Percentiles rank a stretch among this genome's conserved stretches.
These are phyloP conservation scores for Rhynchospora tenuis DNA, from an alignment of 176 grass and related monocot species.

Conservation along the genomic window DNA sequence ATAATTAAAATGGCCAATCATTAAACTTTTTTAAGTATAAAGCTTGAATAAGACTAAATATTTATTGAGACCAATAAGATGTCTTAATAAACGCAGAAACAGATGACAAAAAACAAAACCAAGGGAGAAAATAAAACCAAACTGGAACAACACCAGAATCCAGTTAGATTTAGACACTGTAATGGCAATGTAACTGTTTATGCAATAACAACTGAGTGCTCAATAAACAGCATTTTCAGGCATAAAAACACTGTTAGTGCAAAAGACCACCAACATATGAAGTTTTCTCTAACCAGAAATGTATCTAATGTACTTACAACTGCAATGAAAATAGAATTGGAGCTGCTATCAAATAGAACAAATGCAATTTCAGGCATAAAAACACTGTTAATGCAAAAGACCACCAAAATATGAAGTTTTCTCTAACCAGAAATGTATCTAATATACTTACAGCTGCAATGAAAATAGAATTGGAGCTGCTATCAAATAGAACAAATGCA, in stretches of 20 bases:
- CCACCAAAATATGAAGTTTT: neutral
- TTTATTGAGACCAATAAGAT: neutral
- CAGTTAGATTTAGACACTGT: neutral
- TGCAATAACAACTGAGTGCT: neutral
- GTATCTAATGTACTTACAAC: conserved; percentile 29
- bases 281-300: too few species aligned
- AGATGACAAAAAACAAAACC: too few species aligned
- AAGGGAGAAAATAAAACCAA: neutral
- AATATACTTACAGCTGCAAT: conserved; percentile 56
- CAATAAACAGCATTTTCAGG: neutral
- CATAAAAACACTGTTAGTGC: neutral
- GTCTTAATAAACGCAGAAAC: neutral
- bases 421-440: neutral
- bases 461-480: conserved; percentile 54
- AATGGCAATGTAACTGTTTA: neutral
- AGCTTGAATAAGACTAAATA: neutral
- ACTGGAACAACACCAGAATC: neutral
- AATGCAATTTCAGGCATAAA: conserved; percentile 33
- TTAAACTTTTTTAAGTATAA: neutral
- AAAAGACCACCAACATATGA: too few species aligned
- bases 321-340: conserved; percentile 57
- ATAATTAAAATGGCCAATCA: neutral
- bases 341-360: conserved; percentile 58
- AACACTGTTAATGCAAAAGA: neutral
- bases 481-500: conserved; percentile 60